A percentile compares a stretch with the other conserved stretches of the same genome.
These are phyloP conservation scores for Streptanthus diversifolius DNA, from an alignment of 345 rosid species.

Conservation along the genomic window DNA sequence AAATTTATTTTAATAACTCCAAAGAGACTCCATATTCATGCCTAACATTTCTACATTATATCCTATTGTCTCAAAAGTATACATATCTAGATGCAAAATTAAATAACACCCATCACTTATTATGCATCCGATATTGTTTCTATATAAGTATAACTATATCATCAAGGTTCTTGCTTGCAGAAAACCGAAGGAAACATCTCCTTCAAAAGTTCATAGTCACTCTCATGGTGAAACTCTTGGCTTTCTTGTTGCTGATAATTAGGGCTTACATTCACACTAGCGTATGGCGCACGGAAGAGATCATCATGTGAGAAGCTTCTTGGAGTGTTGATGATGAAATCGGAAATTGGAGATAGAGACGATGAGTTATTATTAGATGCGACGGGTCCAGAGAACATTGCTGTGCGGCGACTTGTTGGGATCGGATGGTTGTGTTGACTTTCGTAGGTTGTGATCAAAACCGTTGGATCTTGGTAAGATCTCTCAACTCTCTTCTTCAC, in stretches of 20 bases:
- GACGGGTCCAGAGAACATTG: slow-evolving; percentile 36
- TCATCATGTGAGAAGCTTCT: slow-evolving; percentile 42
- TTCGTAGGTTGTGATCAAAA: slow-evolving; percentile 82
- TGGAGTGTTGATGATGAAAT: slow-evolving; percentile 27
- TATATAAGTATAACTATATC: background rate
- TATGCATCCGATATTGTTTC: slow-evolving; percentile 11
- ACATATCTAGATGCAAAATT: slow-evolving; percentile 15
- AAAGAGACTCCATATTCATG: background rate
- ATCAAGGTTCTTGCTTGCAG: slow-evolving; percentile 49
- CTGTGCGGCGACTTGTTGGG: slow-evolving; percentile 55
- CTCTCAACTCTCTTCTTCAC: slow-evolving; percentile 92
- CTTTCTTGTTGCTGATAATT: slow-evolving; percentile 28
- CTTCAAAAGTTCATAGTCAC: slow-evolving; percentile 70
- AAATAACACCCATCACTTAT: slow-evolving; percentile 14
- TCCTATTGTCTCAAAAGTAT: background rate
- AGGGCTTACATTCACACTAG: slow-evolving; percentile 29
- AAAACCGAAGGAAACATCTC: slow-evolving; percentile 73
- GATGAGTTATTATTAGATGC: slow-evolving; percentile 11
- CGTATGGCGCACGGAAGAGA: slow-evolving; percentile 26
- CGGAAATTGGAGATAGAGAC: slow-evolving; percentile 11
- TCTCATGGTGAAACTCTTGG: slow-evolving; percentile 38
- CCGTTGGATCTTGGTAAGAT: slow-evolving; percentile 76
- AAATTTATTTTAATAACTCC: background rate
- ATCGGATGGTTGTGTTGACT: slow-evolving; percentile 83
- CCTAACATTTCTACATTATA: slow-evolving; percentile 1